Evolutionary conservation across 805 yeast species (phyloP).

Genomic region (Zygosaccharomyces rouxii): DNA sequence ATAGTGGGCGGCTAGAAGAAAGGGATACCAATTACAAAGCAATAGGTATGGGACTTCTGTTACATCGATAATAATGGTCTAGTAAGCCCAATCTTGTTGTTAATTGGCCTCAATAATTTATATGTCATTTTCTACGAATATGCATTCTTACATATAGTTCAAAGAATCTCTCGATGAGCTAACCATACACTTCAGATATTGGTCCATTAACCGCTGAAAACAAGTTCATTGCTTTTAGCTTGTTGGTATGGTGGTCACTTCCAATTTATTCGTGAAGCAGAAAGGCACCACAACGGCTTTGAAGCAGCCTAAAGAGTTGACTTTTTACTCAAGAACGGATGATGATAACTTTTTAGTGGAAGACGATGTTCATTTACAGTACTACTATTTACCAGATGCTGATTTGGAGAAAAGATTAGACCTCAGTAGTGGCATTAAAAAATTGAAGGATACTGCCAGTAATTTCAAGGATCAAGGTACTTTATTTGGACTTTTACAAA

Average conservation of each 20-base stretch:
- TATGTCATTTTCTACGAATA: not conserved
- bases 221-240: not conserved
- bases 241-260: slow-evolving; percentile 27
- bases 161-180: slow-evolving; percentile 2
- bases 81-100: not conserved
- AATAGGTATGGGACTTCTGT: not conserved
- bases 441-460: slow-evolving; percentile 50
- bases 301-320: slow-evolving; percentile 81
- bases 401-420: slow-evolving; percentile 59
- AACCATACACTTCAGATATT: not conserved
- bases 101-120: not conserved
- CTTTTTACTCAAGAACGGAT: slow-evolving; percentile 58
- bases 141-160: not conserved
- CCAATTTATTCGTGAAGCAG: slow-evolving; percentile 35
- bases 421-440: slow-evolving; percentile 57
- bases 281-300: slow-evolving; percentile 63
- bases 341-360: slow-evolving; percentile 47
- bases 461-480: slow-evolving; percentile 43
- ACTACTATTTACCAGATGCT: slow-evolving; percentile 77
- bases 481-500: slow-evolving; percentile 51
- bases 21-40: not conserved
- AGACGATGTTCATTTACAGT: slow-evolving; percentile 55
- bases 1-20: not conserved
- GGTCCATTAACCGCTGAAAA: not conserved
- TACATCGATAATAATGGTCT: not conserved